Evolutionary conservation across 1,139 yeast species (phyloP), one percentile per base, ranked within the genome.

Genomic region (Geotrichum klebahnii): DNA sequence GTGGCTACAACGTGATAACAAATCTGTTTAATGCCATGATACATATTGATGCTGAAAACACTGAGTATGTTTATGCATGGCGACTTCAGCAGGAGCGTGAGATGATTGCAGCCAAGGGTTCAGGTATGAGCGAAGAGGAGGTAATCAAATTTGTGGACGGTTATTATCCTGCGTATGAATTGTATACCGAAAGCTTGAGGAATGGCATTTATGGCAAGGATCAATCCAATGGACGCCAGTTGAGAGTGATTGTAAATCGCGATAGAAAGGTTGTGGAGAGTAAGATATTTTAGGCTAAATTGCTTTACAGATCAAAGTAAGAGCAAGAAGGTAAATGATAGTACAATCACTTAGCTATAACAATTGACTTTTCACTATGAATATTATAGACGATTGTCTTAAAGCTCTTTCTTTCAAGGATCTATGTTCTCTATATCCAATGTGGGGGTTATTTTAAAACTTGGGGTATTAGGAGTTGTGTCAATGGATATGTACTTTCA

Each of bases 51-150:
- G 82, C 96, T 0, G 68, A 72, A 41, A 71, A 77, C 56, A 70
- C 86, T 36, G 61, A 72, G 4, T 82, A 80, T 61, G 92, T 90
- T 3, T 84, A 82, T 64, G 66, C 64, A 8, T 92, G 98, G 98
- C 75, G 98, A 55, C 65, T 77, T 4, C 79, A 90, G 65, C 97
- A 92, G 67, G 98, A 92, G 62, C 86, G 84, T 56, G 78, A 73
- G 2, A 67, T 88, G 60, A 79, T 82, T 8, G 55, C 57, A 6
- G 56, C 55, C 3, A 70, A 65, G 14, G 96, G 96, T 0, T 53
- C 61, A 1, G 97, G 97, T 0, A 89, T 92, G 97, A 69, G 81
- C 1, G 94, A 86, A 59, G 74, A 65, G 0, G 76, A 84, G 59
- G 95, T 92, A 3, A 64, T 58, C 8, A 55, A 57, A 22, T 92